Percentiles rank a stretch among this genome's conserved stretches.
These are phyloP conservation scores for Colletotrichum sp. DNA, from an alignment of 2,329 filamentous ascomycete species.

Conservation along the genomic window DNA sequence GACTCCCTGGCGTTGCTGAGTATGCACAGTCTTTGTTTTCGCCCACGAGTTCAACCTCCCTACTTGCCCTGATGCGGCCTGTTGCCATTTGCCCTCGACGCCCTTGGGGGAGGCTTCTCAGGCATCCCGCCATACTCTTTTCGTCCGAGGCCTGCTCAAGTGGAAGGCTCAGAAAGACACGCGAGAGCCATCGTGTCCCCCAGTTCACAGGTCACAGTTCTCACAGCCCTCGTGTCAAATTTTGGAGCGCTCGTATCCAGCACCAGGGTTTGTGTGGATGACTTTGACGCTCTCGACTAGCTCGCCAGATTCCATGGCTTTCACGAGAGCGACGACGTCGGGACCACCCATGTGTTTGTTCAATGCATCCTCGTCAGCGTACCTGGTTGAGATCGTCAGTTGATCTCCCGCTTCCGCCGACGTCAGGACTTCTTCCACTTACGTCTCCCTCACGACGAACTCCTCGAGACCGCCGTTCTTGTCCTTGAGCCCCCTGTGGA, in stretches of 20 bases:
- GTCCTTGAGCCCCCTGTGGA: slow-evolving; percentile 27
- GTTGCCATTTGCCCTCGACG: background rate
- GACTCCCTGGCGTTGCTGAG: background rate
- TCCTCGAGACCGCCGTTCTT: slow-evolving; percentile 25
- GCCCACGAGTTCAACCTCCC: slow-evolving; percentile 3
- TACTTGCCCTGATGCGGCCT: background rate
- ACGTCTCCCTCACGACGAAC: slow-evolving; percentile 30
- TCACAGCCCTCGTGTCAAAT: background rate
- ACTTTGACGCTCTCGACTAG: background rate
- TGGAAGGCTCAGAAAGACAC: background rate
- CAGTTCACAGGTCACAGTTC: background rate
- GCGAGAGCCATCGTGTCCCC: background rate
- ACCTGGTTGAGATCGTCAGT: slow-evolving; percentile 16
- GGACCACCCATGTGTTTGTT: slow-evolving; percentile 25
- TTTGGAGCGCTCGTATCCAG: background rate
- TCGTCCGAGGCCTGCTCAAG: background rate
- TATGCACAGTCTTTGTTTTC: background rate
- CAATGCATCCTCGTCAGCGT: slow-evolving; percentile 26
- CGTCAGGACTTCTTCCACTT: background rate
- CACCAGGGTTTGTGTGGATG: background rate
- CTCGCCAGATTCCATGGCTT: slow-evolving; percentile 19
- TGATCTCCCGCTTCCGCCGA: background rate
- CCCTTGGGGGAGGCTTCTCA: background rate
- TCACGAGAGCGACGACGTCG: slow-evolving; percentile 23
- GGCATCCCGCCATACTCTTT: background rate